Evolutionary conservation across 495 filamentous ascomycete genomes (phyloP).

Genomic region (Glonium stellatum): DNA sequence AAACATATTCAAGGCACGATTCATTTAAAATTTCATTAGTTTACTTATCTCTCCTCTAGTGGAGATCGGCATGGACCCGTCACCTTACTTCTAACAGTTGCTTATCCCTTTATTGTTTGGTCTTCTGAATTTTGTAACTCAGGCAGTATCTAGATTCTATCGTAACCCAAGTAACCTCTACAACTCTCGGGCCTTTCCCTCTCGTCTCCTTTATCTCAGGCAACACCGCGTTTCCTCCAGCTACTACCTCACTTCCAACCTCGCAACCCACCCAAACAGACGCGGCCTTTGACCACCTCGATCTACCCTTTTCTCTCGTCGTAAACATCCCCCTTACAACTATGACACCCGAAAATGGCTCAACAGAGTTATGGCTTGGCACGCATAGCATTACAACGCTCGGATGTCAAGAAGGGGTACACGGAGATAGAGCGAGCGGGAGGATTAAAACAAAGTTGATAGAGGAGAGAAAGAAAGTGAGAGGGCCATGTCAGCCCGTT

Average conservation of each 20-base stretch:
- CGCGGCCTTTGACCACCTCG: slow-evolving; percentile 50
- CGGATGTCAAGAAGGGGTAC: slow-evolving; percentile 41
- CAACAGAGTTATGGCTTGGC: slow-evolving; percentile 55
- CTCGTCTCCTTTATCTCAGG: slow-evolving; percentile 47
- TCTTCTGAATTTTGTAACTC: slow-evolving; percentile 1
- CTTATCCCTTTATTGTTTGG: slow-evolving; percentile 41
- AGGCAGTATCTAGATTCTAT: slow-evolving; percentile 38
- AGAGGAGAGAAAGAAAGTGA: slow-evolving; percentile 34
- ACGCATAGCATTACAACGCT: slow-evolving; percentile 41
- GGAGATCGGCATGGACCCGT: too few relatives aligned
- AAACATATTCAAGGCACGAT: background rate
- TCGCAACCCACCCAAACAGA: slow-evolving; percentile 52
- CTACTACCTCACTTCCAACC: slow-evolving; percentile 33
- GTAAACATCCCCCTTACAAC: slow-evolving; percentile 49
- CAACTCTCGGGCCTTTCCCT: slow-evolving; percentile 44
- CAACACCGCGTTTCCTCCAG: slow-evolving; percentile 48
- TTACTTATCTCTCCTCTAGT: too few relatives aligned
- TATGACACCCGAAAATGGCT: slow-evolving; percentile 50
- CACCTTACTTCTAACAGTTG: slow-evolving; percentile 37
- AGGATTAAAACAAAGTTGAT: slow-evolving; percentile 42
- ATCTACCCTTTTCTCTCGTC: slow-evolving; percentile 48
- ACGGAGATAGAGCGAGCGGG: slow-evolving; percentile 45
- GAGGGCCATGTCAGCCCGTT: slow-evolving; percentile 44
- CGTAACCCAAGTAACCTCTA: slow-evolving; percentile 44
- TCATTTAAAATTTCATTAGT: background rate